Conservation (phyloP, 2,329 filamentous ascomycete species). For the Arthrobotrys iridis region DNA sequence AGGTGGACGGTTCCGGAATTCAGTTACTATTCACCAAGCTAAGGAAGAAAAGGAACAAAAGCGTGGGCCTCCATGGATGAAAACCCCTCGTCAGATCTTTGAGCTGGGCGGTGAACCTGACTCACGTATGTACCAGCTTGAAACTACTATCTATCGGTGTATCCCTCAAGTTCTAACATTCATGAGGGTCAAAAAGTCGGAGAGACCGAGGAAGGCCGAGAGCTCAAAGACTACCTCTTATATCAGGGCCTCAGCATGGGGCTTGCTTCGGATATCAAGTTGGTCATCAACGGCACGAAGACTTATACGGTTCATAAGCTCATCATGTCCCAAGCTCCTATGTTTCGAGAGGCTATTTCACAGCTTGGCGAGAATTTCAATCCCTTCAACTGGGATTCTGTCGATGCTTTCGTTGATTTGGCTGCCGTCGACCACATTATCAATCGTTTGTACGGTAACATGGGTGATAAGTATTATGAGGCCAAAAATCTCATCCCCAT, state of each 20-base stretch:
- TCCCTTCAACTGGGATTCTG: constrained; percentile 12
- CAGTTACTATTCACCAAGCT: neutral
- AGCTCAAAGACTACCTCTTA: constrained; percentile 43
- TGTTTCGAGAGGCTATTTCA: constrained; percentile 30
- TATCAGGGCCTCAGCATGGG: constrained; percentile 37
- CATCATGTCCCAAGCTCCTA: constrained; percentile 34
- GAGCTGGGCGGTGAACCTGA: constrained; percentile 5
- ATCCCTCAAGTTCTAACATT: neutral
- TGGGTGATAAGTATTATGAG: constrained; percentile 44
- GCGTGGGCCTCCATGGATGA: neutral
- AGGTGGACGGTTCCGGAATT: neutral
- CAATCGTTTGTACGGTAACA: constrained; percentile 49
- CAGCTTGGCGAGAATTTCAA: neutral
- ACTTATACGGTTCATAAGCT: constrained; percentile 31
- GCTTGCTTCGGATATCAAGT: constrained; percentile 19
- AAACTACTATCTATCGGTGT: neutral
- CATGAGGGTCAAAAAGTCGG: neutral
- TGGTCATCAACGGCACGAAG: constrained; percentile 16
- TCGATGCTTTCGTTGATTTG: constrained; percentile 35
- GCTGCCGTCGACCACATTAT: constrained; percentile 42
- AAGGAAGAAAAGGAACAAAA: neutral
- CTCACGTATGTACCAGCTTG: neutral
- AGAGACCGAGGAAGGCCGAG: neutral
- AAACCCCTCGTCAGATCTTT: neutral
- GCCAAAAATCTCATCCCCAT: constrained; percentile 33